Evolutionary conservation across 116 monocot genomes (phyloP).

Genomic region (Thalassia testudinum): DNA sequence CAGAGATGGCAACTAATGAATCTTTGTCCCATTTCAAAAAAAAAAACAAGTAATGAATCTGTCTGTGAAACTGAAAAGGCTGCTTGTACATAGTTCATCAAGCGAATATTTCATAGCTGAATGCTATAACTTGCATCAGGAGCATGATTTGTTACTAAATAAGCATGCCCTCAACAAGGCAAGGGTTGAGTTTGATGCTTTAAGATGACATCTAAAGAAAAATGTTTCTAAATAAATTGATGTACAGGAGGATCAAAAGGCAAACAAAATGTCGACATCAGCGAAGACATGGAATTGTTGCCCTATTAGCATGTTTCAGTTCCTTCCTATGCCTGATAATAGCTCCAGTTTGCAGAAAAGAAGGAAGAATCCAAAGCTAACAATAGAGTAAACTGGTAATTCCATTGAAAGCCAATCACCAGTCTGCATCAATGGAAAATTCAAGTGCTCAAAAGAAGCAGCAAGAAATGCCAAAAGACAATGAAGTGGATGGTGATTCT

Average conservation of each 20-base stretch:
- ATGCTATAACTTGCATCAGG: background rate
- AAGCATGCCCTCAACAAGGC: constrained; percentile 28
- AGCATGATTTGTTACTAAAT: constrained; percentile 9
- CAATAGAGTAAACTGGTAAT: background rate
- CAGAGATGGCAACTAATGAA: constrained; percentile 37
- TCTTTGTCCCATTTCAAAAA: too few species aligned
- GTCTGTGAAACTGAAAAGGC: constrained; percentile 33
- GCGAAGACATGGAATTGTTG: constrained; percentile 61
- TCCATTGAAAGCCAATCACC: background rate
- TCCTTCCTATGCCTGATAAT: constrained; percentile 47
- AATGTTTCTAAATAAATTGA: background rate
- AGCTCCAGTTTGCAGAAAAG: background rate
- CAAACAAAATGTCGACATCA: constrained; percentile 29
- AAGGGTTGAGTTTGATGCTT: constrained; percentile 18
- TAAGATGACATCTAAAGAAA: constrained; percentile 15
- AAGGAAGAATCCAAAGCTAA: background rate
- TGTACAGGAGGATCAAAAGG: background rate
- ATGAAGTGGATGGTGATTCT: background rate
- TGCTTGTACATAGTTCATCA: constrained; percentile 13
- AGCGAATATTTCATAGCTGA: constrained; percentile 6
- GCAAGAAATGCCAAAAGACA: constrained; percentile 4
- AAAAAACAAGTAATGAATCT: too few species aligned
- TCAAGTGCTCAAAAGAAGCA: constrained; percentile 19
- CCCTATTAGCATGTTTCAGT: constrained; percentile 70
- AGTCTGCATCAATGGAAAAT: constrained; percentile 6